Evolutionary conservation across 2,329 filamentous ascomycete genomes (phyloP), one percentile per base, ranked within the genome.

Genomic region (Lachnellula arida): DNA sequence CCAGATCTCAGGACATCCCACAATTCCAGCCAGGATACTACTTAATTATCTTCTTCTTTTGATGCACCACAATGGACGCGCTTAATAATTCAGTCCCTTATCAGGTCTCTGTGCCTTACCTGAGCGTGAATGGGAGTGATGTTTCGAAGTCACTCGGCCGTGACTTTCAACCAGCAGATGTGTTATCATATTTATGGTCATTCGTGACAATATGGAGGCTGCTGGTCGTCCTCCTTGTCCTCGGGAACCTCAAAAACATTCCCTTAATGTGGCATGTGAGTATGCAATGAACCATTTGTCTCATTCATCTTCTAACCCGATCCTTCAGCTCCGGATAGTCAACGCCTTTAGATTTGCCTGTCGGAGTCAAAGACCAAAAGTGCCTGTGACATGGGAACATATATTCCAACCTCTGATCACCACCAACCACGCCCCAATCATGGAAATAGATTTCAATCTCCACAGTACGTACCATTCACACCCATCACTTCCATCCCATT

Each of bases 381-480:
- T 67, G 53, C 71, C 72, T 32, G 73, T 74, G 35, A 71, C 70
- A 49, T 75, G 79, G 0, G 73, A 79, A 59, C 78, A 82, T 40
- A 76, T 89, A 50, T 89, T 89, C 70, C 77, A 80, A 34, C 81
- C 86, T 19, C 70, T 83, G 28, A 81, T 85, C 46, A 82, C 84
- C n/a, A 75, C 76, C 25, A 81, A 82, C 1, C 79, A 80, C 63
- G 80, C 84, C 11, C 79, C 83, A 0, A 72, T 86, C 43, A 74
- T 81, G 59, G 86, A 89, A 70, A 85, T 79, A 63, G 87, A 89
- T 70, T 88, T 88, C 74, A 89, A 89, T 71, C 66, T 87, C 55
- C 86, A 89, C 73, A 89, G 63, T 60, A 28, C 11, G 53, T 59
- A 54, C 35, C 4, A n/a, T n/a, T n/a, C n/a, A n/a, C n/a, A n/a